These are phyloP conservation scores for Mrakia hoshinonis DNA, from an alignment of 768 basidiomycete species.

Conservation along the genomic window DNA sequence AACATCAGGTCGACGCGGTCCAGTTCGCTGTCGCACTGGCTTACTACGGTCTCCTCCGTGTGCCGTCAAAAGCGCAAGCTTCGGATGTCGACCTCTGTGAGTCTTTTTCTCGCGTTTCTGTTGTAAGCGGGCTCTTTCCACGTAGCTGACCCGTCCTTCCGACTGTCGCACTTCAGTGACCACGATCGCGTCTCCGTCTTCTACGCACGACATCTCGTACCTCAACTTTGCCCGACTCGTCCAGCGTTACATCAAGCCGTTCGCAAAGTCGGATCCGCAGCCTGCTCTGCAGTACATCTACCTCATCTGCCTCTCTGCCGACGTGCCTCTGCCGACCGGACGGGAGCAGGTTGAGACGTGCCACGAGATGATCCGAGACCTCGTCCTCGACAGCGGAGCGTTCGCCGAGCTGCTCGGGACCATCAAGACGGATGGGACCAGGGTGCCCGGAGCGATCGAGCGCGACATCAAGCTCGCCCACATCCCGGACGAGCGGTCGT, in stretches of 20 bases:
- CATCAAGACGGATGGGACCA: conserved; percentile 77
- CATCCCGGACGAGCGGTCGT: conserved; percentile 55
- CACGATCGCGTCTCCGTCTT: conserved; percentile 1
- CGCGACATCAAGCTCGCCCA: conserved; percentile 69
- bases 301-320: conserved; percentile 66
- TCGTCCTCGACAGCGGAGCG: conserved; percentile 42
- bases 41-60: conserved; percentile 83
- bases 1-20: conserved; percentile 84
- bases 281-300: conserved; percentile 93
- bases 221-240: conserved; percentile 74
- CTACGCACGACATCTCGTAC: conserved; percentile 30
- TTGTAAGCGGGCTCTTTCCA: no score
- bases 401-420: conserved; percentile 96
- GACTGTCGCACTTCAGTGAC: conserved; percentile 21
- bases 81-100: conserved; percentile 74
- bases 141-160: neutral
- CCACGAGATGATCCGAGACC: conserved; percentile 43
- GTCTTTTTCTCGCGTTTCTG: conserved; percentile 35
- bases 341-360: conserved; percentile 66
- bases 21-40: conserved; percentile 85
- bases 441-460: conserved; percentile 76
- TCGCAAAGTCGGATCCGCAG: conserved; percentile 84
- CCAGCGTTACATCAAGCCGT: conserved; percentile 86
- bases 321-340: conserved; percentile 62
- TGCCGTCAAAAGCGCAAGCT: conserved; percentile 69